phyloP scores from a whole-genome alignment of 805 yeast species.

The Saccharomycopsis javanensis region DNA sequence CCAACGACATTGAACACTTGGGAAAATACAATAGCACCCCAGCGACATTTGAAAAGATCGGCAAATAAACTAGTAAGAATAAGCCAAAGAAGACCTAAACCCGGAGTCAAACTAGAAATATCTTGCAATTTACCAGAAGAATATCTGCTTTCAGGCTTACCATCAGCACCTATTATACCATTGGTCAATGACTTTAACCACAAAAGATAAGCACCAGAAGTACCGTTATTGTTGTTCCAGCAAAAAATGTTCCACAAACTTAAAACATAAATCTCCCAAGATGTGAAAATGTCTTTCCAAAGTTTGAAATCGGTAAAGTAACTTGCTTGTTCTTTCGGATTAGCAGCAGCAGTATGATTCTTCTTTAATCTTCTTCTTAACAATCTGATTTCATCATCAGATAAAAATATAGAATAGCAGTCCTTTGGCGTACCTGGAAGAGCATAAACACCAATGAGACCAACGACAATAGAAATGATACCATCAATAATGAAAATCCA shows the following conservation, averaged over 20 bases:
- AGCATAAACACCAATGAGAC: slow-evolving; percentile 32
- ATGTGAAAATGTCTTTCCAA: slow-evolving; percentile 43
- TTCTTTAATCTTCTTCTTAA: slow-evolving; percentile 37
- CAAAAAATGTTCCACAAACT: slow-evolving; percentile 48
- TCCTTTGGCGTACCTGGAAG: slow-evolving; percentile 59
- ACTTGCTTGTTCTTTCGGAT: slow-evolving; percentile 9
- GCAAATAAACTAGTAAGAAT: slow-evolving; percentile 39
- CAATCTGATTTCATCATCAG: slow-evolving; percentile 49
- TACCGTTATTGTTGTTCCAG: slow-evolving; percentile 51
- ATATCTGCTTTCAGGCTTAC: slow-evolving; percentile 26
- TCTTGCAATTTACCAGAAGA: slow-evolving; percentile 38
- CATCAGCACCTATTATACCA: background rate
- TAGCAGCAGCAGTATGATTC: slow-evolving; percentile 13
- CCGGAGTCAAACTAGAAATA: slow-evolving; percentile 45
- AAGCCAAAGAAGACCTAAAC: slow-evolving; percentile 42
- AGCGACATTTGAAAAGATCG: slow-evolving; percentile 40
- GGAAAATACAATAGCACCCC: slow-evolving; percentile 41
- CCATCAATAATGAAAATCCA: slow-evolving; percentile 68
- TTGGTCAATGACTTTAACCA: slow-evolving; percentile 45
- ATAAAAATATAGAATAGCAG: slow-evolving; percentile 45
- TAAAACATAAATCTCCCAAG: slow-evolving; percentile 49
- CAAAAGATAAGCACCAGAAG: slow-evolving; percentile 46
- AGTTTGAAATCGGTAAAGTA: slow-evolving; percentile 29
- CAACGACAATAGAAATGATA: slow-evolving; percentile 46
- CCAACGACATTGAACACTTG: slow-evolving; percentile 45